A percentile compares a stretch with the other conserved stretches of the same genome.
phyloP scores from a whole-genome alignment of 306 rosid species.

The Cucurbita pepo region DNA sequence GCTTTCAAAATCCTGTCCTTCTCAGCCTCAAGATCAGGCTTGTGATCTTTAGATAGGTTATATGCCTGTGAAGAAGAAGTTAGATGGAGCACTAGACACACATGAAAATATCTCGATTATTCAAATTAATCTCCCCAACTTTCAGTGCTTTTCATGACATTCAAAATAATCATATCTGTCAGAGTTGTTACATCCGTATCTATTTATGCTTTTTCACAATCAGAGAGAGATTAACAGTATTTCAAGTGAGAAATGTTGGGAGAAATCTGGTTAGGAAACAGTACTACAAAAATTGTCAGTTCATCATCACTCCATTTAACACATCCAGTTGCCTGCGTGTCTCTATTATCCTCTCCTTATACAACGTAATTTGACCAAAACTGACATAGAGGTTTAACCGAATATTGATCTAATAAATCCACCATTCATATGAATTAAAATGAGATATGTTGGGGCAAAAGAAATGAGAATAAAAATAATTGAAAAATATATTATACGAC shows the following conservation, averaged over 20 bases:
- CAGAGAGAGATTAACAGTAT: neutral
- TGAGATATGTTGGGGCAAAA: neutral
- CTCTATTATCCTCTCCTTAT: neutral
- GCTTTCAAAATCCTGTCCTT: conserved; percentile 80
- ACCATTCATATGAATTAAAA: neutral
- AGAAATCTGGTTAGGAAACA: neutral
- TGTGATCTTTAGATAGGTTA: conserved; percentile 84
- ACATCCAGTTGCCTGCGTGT: neutral
- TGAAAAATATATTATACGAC: neutral
- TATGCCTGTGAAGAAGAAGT: conserved; percentile 41
- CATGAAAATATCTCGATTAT: neutral
- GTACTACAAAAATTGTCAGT: neutral
- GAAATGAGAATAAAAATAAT: neutral
- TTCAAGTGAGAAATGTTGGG: neutral
- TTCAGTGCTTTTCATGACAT: neutral
- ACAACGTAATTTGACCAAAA: neutral
- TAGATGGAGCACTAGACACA: neutral
- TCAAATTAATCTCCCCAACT: neutral
- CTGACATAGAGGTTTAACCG: neutral
- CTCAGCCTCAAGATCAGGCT: conserved; percentile 80
- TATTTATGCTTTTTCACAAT: neutral
- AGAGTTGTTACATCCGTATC: neutral
- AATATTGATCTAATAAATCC: neutral
- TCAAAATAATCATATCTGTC: neutral
- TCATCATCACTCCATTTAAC: neutral